phyloP scores from a whole-genome alignment of 257 asterid species.

The Primulina huaijiensis region DNA sequence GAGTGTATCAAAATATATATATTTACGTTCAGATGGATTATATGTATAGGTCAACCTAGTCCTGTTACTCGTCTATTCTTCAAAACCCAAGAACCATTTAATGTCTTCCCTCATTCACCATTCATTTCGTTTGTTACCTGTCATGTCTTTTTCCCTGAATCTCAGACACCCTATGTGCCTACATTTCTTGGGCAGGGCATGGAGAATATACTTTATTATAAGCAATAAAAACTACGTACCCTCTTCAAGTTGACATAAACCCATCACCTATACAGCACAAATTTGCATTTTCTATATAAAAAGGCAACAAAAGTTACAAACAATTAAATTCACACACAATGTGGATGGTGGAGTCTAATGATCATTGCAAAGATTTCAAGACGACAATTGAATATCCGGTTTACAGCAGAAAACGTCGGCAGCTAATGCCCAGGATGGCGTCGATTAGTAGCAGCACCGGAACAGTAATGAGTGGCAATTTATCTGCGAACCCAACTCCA shows the following conservation, averaged over 20 bases:
- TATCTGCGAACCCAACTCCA: not conserved
- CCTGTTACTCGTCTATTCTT: not conserved
- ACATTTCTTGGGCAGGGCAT: not conserved
- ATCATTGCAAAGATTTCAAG: not conserved
- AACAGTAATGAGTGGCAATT: not conserved
- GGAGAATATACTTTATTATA: not conserved
- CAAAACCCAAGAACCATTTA: not conserved
- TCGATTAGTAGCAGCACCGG: not conserved
- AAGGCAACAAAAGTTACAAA: not conserved
- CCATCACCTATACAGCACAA: not conserved
- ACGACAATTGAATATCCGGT: not conserved
- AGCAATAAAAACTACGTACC: not conserved
- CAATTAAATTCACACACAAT: not conserved
- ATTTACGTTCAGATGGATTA: too few species aligned
- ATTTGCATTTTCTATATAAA: not conserved
- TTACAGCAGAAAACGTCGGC: not conserved
- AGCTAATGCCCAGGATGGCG: not conserved
- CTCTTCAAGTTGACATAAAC: not conserved
- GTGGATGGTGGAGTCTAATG: not conserved
- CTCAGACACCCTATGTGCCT: slow-evolving; percentile 1
- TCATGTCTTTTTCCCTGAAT: not conserved
- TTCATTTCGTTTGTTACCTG: not conserved
- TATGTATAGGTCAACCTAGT: not conserved
- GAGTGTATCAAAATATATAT: too few species aligned
- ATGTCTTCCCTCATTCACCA: not conserved